These are phyloP conservation scores for Evernia prunastri DNA, from an alignment of 495 filamentous ascomycete genomes.

Conservation along the genomic window DNA sequence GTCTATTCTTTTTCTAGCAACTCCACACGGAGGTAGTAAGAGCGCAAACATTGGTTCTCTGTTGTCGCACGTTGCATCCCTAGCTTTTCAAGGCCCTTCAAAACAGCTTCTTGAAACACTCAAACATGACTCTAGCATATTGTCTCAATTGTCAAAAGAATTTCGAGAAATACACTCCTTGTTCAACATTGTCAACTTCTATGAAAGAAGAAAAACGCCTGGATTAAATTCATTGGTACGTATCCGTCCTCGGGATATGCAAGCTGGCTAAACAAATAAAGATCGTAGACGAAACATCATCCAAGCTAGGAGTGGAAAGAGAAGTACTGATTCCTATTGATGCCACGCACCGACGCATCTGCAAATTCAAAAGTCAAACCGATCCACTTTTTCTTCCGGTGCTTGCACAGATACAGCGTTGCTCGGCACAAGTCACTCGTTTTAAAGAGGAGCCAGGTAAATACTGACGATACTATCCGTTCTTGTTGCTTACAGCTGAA, in stretches of 20 bases:
- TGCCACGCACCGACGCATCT: conserved; percentile 9
- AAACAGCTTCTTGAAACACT: conserved; percentile 10
- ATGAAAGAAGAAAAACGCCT: conserved; percentile 13
- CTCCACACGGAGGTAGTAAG: conserved; percentile 11
- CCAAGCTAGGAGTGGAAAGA: background rate
- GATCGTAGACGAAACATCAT: conserved; percentile 9
- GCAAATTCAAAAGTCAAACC: background rate
- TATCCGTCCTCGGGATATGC: background rate
- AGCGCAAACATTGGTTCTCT: conserved; percentile 11
- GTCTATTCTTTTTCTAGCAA: conserved; percentile 9
- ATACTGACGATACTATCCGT: background rate
- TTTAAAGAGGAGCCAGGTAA: background rate
- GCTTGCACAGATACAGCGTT: conserved; percentile 3
- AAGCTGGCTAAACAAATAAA: background rate
- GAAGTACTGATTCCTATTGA: conserved; percentile 8
- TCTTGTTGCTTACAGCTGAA: background rate
- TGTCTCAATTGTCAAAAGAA: conserved; percentile 1
- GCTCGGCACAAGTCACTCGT: background rate
- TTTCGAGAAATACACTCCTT: conserved; percentile 3
- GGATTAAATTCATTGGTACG: conserved; percentile 5
- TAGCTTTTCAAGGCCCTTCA: conserved; percentile 7
- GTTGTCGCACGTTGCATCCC: conserved; percentile 6
- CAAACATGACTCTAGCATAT: background rate
- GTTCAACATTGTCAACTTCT: conserved; percentile 11
- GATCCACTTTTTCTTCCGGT: conserved; percentile 2